phyloP scores from a whole-genome alignment of 2,329 filamentous ascomycete genomes.

The Thielaviopsis musarum region DNA sequence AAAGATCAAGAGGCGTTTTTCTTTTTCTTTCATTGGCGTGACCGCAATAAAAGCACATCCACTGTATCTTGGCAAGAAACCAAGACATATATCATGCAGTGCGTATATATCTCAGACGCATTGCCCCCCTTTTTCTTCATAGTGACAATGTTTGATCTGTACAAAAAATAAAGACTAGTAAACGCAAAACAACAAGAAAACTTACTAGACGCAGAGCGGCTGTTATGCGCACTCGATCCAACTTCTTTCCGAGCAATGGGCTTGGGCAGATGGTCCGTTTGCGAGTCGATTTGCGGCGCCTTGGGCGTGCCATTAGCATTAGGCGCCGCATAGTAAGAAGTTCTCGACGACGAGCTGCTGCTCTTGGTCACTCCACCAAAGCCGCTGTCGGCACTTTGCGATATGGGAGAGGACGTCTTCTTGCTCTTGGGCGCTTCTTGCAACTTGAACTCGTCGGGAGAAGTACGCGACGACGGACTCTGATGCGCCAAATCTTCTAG shows the following conservation, averaged over 20 bases:
- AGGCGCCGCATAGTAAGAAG: background rate
- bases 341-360: slow-evolving; percentile 9
- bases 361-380: slow-evolving; percentile 9
- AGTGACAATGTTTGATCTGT: too few species aligned
- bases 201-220: slow-evolving; percentile 23
- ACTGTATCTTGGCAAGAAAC: too few species aligned
- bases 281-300: slow-evolving; percentile 3
- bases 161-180: too few species aligned
- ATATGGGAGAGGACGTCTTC: slow-evolving; percentile 25
- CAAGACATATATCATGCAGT: too few species aligned
- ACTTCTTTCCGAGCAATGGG: slow-evolving; percentile 50
- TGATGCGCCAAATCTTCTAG: slow-evolving; percentile 14
- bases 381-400: slow-evolving; percentile 10
- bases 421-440: slow-evolving; percentile 63
- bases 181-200: slow-evolving; percentile 4
- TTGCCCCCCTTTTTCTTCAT: too few species aligned
- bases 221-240: slow-evolving; percentile 22
- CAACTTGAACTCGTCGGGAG: slow-evolving; percentile 51
- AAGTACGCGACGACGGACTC: slow-evolving; percentile 17
- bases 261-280: slow-evolving; percentile 19
- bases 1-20: too few species aligned
- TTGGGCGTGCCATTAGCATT: slow-evolving; percentile 2
- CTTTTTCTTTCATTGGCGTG: too few species aligned
- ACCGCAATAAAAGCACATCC: too few species aligned
- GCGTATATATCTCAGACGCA: too few species aligned